Base-by-base conservation (phyloP, 2,329 filamentous ascomycete genomes). In the Aspergillus clavatus region DNA sequence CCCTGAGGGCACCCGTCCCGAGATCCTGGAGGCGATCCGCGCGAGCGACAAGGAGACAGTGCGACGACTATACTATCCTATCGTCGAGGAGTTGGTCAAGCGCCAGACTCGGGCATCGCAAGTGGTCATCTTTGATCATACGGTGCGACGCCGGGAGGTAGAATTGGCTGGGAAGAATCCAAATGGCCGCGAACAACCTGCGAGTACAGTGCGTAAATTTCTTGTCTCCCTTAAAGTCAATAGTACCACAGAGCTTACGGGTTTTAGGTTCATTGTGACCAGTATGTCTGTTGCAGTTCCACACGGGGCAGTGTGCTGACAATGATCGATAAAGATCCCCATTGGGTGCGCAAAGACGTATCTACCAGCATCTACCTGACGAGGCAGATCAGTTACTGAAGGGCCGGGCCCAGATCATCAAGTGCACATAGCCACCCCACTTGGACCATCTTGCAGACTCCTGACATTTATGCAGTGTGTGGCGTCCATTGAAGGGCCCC, bases 351-450 rank as follows among this genome's bases (percentile, higher is more conserved):
- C 37, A 21, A 16, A 21, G 37, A 12, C 37, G 37, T 14, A 23
- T 39, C 37, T 39, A 39, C 12, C 37, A 39, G 21, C 37, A 39
- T 39, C 37, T 39, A 14, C 37, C 37, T 14, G 37, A 39, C 18
- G 37, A 39, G n/a, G 37, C 37, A 21, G 37, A 39, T 10, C 10
- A 23, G 37, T 23, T 39, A 12, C 37, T 39, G 11, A 39, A 27
- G n/a, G 37, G 37, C 24, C 37, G 37, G 11, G 37, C 37, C 19
- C 37, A 39, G 24, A 39, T 39, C 26, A 27, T 27, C 26, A 27
- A 27, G 26, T 27, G 26, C 26, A 27, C 26, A 27, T 27, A 27
- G 26, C 12, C 26, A 27, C 26, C 26, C 26, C 26, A 5, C 26
- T 5, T 27, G 12, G 26, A 10, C 26, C 26, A 3, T 27, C 26